A percentile compares a stretch with the other conserved stretches of the same genome.
Evolutionary conservation across 2,329 filamentous ascomycete genomes (phyloP).

Genomic region (Pseudogymnoascus sp.): DNA sequence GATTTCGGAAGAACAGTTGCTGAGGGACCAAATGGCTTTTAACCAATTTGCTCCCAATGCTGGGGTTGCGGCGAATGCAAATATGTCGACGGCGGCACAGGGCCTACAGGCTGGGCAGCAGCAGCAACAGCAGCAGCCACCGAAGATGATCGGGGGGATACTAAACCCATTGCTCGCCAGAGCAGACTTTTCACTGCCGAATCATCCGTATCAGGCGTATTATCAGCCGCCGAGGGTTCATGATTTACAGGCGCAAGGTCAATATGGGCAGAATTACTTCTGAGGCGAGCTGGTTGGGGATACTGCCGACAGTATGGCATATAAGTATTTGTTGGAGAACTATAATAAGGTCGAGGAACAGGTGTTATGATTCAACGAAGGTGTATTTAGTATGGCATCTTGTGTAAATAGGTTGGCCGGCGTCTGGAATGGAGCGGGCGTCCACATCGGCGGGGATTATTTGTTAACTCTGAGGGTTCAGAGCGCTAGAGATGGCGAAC

Average conservation of each 20-base stretch:
- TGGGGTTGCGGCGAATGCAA: slow-evolving; percentile 10
- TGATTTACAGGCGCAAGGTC: slow-evolving; percentile 23
- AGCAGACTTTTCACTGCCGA: slow-evolving; percentile 69
- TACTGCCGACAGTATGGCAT: background rate
- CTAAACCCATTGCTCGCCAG: slow-evolving; percentile 64
- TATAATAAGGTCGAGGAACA: background rate
- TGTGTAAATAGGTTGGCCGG: slow-evolving; percentile 4
- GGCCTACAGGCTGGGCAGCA: slow-evolving; percentile 20
- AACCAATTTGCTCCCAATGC: slow-evolving; percentile 16
- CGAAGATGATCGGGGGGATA: slow-evolving; percentile 40
- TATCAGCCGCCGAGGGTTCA: slow-evolving; percentile 64
- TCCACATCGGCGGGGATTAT: background rate
- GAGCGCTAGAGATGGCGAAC: background rate
- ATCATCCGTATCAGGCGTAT: slow-evolving; percentile 74
- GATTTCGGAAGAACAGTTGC: slow-evolving; percentile 33
- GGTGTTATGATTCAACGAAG: background rate
- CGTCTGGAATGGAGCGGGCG: slow-evolving; percentile 5
- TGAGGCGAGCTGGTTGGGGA: background rate
- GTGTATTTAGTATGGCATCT: slow-evolving; percentile 5
- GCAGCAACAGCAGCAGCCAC: slow-evolving; percentile 22
- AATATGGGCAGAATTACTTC: slow-evolving; percentile 18
- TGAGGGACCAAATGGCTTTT: slow-evolving; percentile 9
- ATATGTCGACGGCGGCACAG: slow-evolving; percentile 12
- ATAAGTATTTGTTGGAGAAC: background rate
- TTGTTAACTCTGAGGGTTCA: background rate